Base-by-base conservation (phyloP, 768 basidiomycete species). In the Paxillus rubicundulus region DNA sequence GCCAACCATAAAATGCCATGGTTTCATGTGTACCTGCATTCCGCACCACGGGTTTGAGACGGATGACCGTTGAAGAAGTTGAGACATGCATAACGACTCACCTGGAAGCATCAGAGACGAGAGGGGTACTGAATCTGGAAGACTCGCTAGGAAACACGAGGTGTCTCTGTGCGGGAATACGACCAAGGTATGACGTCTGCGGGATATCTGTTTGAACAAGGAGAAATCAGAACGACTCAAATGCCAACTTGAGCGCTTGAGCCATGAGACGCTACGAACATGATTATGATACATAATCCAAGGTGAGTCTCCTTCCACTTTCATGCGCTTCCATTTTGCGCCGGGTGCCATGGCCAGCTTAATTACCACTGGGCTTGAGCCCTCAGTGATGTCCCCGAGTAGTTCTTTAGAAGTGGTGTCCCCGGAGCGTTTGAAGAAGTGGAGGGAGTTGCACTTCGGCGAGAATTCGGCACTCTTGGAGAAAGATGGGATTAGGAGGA, bases 1-100 rank as follows among this genome's bases (percentile, higher is more conserved):
- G 89, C 84, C 87, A 90, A 13, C 89, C 88, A 58, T 92, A 86
- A 56, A 91, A 82, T 9, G 91, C 86, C 84, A 92, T 85, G 5
- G 63, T 48, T 54, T 59, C 54, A 38, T 58, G 50, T 18, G 57
- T 54, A 14, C 52, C 53, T 54, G 12, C 36, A 18, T 40, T 48
- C 8, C 33, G 17, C 10, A 41, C 32, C 20, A 13, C 9, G 16
- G 43, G 27, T 13, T n/a, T 46, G n/a, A 16, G 30, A 30, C 13
- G 3, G 7, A 30, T 8, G 27, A 17, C 5, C 28, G 4, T 34
- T 49, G 9, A 6, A 33, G 16, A 34, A 17, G 18, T 7, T 38
- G 28, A 10, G 30, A 75, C 80, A 52, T 68, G 84, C 56, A 53
- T 39, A 48, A 34, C 9, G 55, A 79, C 72, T 57, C 68, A 79